Percentiles rank a stretch among this genome's conserved stretches.
phyloP scores from a whole-genome alignment of 1,284 basidiomycete species.

The Ustilago tritici region DNA sequence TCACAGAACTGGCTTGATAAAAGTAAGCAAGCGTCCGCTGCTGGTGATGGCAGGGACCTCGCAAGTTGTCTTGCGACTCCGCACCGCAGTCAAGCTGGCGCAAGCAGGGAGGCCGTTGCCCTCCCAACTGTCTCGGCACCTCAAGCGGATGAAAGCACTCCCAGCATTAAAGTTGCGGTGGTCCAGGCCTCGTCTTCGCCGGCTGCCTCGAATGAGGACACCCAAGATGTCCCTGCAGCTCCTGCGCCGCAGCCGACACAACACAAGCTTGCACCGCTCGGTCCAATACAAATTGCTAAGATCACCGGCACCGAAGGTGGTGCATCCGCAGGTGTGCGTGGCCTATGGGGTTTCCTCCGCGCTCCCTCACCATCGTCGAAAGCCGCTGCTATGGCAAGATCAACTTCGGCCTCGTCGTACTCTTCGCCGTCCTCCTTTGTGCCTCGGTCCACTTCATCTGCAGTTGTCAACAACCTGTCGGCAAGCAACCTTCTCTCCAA shows the following conservation, averaged over 20 bases:
- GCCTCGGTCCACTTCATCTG: background rate
- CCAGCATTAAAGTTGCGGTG: constrained; percentile 8
- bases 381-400: background rate
- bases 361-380: constrained; percentile 5
- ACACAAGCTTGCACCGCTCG: constrained; percentile 4
- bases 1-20: background rate
- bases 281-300: background rate
- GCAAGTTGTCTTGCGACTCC: background rate
- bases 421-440: constrained; percentile 12
- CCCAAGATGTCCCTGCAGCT: background rate
- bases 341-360: constrained; percentile 21
- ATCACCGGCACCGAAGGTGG: background rate
- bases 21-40: background rate
- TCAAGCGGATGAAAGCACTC: background rate
- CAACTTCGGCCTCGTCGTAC: constrained; percentile 19
- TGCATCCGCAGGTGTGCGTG: constrained; percentile 6
- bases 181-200: background rate
- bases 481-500: constrained; percentile 12
- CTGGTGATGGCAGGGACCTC: background rate
- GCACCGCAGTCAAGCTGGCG: background rate
- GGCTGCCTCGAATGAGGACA: background rate
- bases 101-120: background rate
- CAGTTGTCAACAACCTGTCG: constrained; percentile 6
- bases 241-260: background rate
- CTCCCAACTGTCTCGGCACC: background rate